Evolutionary conservation across 148 eudicot genomes (phyloP), one percentile per base, ranked within the genome.

Genomic region (Linanthus parryae): DNA sequence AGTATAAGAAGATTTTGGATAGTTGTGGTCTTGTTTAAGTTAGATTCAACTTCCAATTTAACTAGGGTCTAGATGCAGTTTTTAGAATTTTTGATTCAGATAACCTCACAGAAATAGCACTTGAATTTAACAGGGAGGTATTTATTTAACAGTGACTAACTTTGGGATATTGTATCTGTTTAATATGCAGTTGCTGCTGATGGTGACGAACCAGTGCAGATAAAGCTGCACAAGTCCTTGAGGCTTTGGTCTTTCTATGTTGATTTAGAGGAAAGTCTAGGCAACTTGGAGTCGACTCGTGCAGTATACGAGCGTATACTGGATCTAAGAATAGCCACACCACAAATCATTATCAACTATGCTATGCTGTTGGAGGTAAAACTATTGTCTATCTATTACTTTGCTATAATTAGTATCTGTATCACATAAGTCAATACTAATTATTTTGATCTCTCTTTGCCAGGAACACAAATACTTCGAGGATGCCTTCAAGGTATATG

Each of bases 401-500:
- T n/a, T n/a, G n/a, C n/a, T n/a, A n/a, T n/a, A n/a, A n/a, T n/a
- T n/a, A n/a, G n/a, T n/a, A n/a, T n/a, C n/a, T n/a, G n/a, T n/a
- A n/a, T n/a, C n/a, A n/a, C n/a, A n/a, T n/a, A n/a, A n/a, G 21
- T 3, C 38, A 40, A 54, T 34, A 31, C 31, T 61, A 14, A 72
- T 35, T 8, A 37, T 17, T 22, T 56, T 20, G 53, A 20, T 56
- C 64, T 28, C 26, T 13, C 51, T 17, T 62, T 25, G 57, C 29
- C 63, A 91, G 99, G 94, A 84, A 51, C 78, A 92, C 34, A 88
- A 80, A 52, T 92, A 88, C 66, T 92, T 92, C 56, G 99, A 88
- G 73, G 99, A 88, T 68, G 89, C 99, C 26, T 92, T 92, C 61
- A 87, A 86, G 69, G 96, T 92, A 18, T 92, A 92, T 59, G 96